These are phyloP conservation scores for Hypoxylon lenormandii DNA, from an alignment of 495 filamentous ascomycete genomes.

Conservation along the genomic window DNA sequence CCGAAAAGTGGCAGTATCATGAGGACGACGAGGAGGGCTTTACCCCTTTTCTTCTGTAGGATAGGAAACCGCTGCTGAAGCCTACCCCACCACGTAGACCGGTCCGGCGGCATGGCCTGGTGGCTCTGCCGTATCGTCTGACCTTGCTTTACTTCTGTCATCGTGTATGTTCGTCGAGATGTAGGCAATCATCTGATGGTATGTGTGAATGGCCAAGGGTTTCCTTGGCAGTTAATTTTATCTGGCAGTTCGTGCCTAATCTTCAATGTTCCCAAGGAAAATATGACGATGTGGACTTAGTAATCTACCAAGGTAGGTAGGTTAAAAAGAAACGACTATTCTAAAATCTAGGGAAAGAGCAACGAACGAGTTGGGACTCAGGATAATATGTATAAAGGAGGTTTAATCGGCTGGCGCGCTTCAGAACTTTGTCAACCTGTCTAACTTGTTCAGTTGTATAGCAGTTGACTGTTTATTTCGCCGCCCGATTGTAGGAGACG, in stretches of 20 bases:
- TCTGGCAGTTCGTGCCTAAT: no score
- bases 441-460: conserved; percentile 4
- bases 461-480: conserved; percentile 18
- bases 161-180: conserved; percentile 7
- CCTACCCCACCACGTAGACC: conserved; percentile 50
- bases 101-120: conserved; percentile 21
- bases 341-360: no score
- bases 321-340: no score
- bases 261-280: not conserved
- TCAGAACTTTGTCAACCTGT: not conserved
- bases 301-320: no score
- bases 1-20: conserved; percentile 52
- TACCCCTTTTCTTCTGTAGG: conserved; percentile 54
- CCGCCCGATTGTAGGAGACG: conserved; percentile 3
- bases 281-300: no score
- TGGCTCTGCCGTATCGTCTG: conserved; percentile 32
- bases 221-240: not conserved
- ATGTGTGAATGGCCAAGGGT: not conserved
- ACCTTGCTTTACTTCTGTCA: conserved; percentile 30
- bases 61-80: conserved; percentile 56
- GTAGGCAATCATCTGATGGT: conserved; percentile 29
- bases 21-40: conserved; percentile 51
- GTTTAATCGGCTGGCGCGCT: not conserved
- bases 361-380: no score
- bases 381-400: no score